Evolutionary conservation across 192 early-diverging fungal genomes (phyloP), one percentile per base, ranked within the genome.

Genomic region (Phycomyces nitens): DNA sequence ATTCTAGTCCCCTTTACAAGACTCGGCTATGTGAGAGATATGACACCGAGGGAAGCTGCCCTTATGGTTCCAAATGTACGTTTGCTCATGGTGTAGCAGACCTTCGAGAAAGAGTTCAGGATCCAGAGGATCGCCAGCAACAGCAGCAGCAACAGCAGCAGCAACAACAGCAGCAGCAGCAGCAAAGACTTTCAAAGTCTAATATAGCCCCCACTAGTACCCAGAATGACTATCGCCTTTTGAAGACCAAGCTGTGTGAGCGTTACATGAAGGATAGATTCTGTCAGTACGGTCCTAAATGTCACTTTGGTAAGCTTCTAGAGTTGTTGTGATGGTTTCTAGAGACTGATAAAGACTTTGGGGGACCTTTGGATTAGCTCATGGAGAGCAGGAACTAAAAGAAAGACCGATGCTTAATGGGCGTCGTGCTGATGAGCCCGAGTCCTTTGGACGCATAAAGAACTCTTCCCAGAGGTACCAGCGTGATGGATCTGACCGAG

Each of bases 231-330:
- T 90, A 92, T 59, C 84, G 84, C 15, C 77, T 93, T 47, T 92
- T 88, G 75, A 94, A 94, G 75, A 95, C 93, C 4, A 75, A 86
- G 11, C 69, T 92, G 34, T 95, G 93, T 71, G 91, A 94, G 68
- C 80, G 89, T 27, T 95, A 86, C 58, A 77, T 88, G 70, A 85
- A 84, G 58, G 90, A 91, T 39, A 77, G 77, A 52, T 86, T 83
- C 49, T 91, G 88, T 64, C 92, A 91, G 54, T 95, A 92, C 71
- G 89, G 90, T n/a, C 80, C 84, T n/a, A 87, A 88, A 59, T 95
- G 92, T 73, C 88, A 89, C 70, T 93, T 91, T 77, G 92, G 88
- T 50, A 74, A 43, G 72, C 27, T 1, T 39, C 41, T 29, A n/a
- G n/a, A n/a, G n/a, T n/a, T n/a, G n/a, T n/a, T n/a, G n/a, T n/a